Evolutionary conservation across 768 basidiomycete genomes (phyloP), one percentile per base, ranked within the genome.

Genomic region (Ramaria sp.): DNA sequence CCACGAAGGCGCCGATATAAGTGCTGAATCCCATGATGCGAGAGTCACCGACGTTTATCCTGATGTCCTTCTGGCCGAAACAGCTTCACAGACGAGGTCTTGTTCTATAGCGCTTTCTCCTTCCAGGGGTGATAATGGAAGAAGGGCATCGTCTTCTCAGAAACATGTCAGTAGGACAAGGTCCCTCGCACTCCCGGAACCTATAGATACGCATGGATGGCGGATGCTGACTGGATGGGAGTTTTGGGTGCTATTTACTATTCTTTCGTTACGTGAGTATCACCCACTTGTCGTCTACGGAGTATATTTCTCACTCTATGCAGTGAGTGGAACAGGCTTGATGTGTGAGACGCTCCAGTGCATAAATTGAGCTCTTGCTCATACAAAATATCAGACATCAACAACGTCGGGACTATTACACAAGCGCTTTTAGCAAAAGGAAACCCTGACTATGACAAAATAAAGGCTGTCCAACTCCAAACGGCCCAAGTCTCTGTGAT

Each of bases 341-440:
- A 88, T 87, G 83, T 90, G 83, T 84, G 62, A 19, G 51, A 19
- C 22, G 31, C 1, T 13, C 34, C 20, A 22, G 20, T 3, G 17
- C 34, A 31, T 22, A 13, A 20, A 15, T 58, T 30, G 60, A 10
- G 4, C 38, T 41, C 37, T 22, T 61, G 39, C 58, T 19, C 17
- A 19, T 19, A 33, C 34, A 7, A 24, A 55, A 86, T 84, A 83
- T 64, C 57, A 86, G 85, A 83, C 64, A 91, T 92, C 69, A 91
- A 91, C 67, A 91, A 92, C 60, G 88, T 85, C n/a, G 87, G 89
- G 12, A 79, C 83, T 1, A 84, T 89, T 58, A 76, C 89, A 0
- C 81, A 87, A 63, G 84, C 75, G 0, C 71, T 87, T 24, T 84
- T 81, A 61, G 78, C 81, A 1, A 73, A 82, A 54, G 77, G 77